Percentiles rank a stretch among this genome's conserved stretches.
Conservation (phyloP, 2,329 filamentous ascomycete genomes). For the Penicillium sclerotigenum region DNA sequence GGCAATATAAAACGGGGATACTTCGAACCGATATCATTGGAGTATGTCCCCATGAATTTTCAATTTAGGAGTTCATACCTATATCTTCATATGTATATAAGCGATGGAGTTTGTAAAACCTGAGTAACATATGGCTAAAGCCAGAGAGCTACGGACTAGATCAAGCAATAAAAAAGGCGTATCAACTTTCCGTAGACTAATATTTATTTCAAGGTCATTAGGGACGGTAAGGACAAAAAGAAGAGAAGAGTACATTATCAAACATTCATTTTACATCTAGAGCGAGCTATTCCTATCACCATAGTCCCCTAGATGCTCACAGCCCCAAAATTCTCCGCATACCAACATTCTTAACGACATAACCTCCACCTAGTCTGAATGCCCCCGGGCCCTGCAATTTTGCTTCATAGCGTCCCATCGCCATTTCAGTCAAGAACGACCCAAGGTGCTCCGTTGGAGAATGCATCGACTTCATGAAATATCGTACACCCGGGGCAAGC, state of each 20-base stretch:
- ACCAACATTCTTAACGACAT: constrained; percentile 15
- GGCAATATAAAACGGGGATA: too few relatives aligned
- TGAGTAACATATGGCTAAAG: too few relatives aligned
- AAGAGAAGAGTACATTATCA: neutral
- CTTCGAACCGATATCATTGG: too few relatives aligned
- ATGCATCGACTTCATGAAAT: constrained; percentile 14
- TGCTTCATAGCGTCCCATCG: constrained; percentile 25
- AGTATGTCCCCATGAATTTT: too few relatives aligned
- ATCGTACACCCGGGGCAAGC: constrained; percentile 19
- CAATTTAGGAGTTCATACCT: too few relatives aligned
- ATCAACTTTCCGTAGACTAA: neutral
- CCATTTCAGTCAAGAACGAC: constrained; percentile 49
- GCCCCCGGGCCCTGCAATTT: constrained; percentile 11
- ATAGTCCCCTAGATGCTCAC: neutral
- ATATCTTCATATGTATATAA: too few relatives aligned
- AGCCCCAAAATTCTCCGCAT: constrained; percentile 18
- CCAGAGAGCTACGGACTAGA: too few relatives aligned
- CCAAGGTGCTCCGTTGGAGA: constrained; percentile 51
- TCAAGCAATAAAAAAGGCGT: too few relatives aligned
- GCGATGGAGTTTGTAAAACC: too few relatives aligned
- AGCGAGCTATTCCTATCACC: neutral
- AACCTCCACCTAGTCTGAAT: constrained; percentile 16
- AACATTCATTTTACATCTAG: neutral
- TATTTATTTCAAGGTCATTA: neutral
- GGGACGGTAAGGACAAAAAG: neutral